Evolutionary conservation across 495 filamentous ascomycete genomes (phyloP).

Genomic region (Aspergillus steynii): DNA sequence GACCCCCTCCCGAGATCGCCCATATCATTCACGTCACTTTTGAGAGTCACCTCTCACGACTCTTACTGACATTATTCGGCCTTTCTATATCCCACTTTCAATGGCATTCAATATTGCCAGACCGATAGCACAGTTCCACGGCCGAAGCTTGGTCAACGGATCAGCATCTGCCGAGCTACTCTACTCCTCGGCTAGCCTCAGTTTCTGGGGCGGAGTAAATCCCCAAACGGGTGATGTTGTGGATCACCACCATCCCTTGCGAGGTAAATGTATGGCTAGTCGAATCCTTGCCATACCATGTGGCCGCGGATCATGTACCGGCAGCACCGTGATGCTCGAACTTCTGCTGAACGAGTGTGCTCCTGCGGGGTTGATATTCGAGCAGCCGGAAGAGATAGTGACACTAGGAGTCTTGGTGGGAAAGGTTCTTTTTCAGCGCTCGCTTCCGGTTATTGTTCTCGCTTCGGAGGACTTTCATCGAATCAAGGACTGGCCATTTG

Average conservation of each 20-base stretch:
- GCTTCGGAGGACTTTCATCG: conserved; percentile 12
- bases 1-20: neutral
- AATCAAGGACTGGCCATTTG: conserved; percentile 3
- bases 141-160: conserved; percentile 6
- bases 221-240: conserved; percentile 27
- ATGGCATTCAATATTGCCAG: neutral
- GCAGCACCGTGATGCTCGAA: conserved; percentile 34
- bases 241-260: conserved; percentile 33
- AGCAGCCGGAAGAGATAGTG: conserved; percentile 29
- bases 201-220: conserved; percentile 37
- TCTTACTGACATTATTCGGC: no score
- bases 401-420: conserved; percentile 32
- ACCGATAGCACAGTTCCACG: neutral
- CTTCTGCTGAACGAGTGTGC: conserved; percentile 24
- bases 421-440: conserved; percentile 24
- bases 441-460: conserved; percentile 30
- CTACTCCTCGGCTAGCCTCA: conserved; percentile 16
- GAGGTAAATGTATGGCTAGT: conserved; percentile 19
- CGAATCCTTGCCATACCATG: conserved; percentile 30
- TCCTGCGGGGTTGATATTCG: conserved; percentile 27
- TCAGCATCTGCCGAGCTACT: conserved; percentile 8
- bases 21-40: no score
- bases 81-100: no score
- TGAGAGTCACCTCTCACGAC: no score
- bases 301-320: conserved; percentile 33